Evolutionary conservation across 306 rosid species (phyloP), one percentile per base, ranked within the genome.

Genomic region (Ziziphus jujuba): DNA sequence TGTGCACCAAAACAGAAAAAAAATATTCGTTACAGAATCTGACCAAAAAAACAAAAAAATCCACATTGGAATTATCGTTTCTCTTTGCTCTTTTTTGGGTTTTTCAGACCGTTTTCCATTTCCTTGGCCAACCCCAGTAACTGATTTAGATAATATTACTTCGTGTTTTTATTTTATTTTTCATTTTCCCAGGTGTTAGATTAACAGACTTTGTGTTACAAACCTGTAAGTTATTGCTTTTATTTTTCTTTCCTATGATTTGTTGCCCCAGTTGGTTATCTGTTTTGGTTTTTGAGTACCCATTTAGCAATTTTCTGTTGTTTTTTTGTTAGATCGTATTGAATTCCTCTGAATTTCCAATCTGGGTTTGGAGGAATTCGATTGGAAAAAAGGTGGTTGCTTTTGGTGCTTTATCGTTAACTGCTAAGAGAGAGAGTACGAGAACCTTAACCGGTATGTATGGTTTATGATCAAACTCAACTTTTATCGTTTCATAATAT

Each of bases 41-140:
- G 68, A 73, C 75, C 7, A 40, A 47, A 68, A 61, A 59, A 25
- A 16, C 38, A 28, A 28, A 28, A 28, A 28, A 28, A 28, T 1
- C 33, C 33, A 56, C 73, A 89, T 72, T 71, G 63, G 34, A 72
- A 34, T 57, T 77, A 73, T 79, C 72, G 80, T 58, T 70, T 50
- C 13, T 14, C 10, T 9, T 34, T 23, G 3, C 49, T n/a, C 21
- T 45, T 22, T 47, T 47, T 17, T 67, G 52, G 34, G 50, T 21
- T 48, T 16, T 47, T 56, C 40, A 51, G 58, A 28, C 4, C 66
- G 69, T 28, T 15, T 71, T 9, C 23, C 60, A n/a, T 5, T 40
- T 0, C 40, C 34, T 9, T 23, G 12, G 31, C 25, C 13, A 68
- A 22, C 43, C 43, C 47, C 70, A 33, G 64, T 63, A 28, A 61